phyloP scores from a whole-genome alignment of 1,284 basidiomycete species.

The Puccinia polysora region DNA sequence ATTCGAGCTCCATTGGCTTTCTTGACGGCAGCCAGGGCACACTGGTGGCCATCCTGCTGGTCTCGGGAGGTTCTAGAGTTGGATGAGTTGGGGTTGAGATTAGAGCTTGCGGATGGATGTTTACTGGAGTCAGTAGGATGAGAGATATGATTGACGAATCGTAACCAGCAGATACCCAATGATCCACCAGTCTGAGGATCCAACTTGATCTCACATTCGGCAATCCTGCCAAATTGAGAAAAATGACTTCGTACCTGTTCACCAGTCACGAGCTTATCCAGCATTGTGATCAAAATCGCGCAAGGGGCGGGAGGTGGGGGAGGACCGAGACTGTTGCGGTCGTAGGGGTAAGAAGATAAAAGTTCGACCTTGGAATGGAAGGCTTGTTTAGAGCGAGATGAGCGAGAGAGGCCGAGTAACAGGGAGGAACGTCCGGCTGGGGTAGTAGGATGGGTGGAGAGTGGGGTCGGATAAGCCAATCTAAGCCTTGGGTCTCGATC shows the following conservation, averaged over 20 bases:
- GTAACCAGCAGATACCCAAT: constrained; percentile 75
- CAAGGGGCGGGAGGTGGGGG: constrained; percentile 64
- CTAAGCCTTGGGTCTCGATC: constrained; percentile 26
- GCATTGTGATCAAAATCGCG: constrained; percentile 67
- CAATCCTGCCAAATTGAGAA: constrained; percentile 63
- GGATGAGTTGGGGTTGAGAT: constrained; percentile 51
- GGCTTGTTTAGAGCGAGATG: constrained; percentile 27
- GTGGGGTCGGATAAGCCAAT: constrained; percentile 45
- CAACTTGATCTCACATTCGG: constrained; percentile 71
- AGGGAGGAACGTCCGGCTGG: constrained; percentile 44
- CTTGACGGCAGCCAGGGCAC: constrained; percentile 46
- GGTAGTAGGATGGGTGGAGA: constrained; percentile 44
- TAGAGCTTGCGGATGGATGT: constrained; percentile 41
- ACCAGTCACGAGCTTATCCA: constrained; percentile 68
- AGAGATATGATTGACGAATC: constrained; percentile 57
- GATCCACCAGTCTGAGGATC: constrained; percentile 74
- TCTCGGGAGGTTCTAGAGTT: constrained; percentile 51
- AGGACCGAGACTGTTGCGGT: constrained; percentile 67
- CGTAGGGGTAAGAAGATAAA: constrained; percentile 60
- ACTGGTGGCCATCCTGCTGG: constrained; percentile 54
- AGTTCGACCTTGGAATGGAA: constrained; percentile 25
- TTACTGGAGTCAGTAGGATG: constrained; percentile 48
- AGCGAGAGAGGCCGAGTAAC: constrained; percentile 44
- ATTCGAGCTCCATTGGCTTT: constrained; percentile 49
- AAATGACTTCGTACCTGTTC: constrained; percentile 68